Conservation (phyloP, 352 stramenopile species). For the Phytophthora kernoviae region DNA sequence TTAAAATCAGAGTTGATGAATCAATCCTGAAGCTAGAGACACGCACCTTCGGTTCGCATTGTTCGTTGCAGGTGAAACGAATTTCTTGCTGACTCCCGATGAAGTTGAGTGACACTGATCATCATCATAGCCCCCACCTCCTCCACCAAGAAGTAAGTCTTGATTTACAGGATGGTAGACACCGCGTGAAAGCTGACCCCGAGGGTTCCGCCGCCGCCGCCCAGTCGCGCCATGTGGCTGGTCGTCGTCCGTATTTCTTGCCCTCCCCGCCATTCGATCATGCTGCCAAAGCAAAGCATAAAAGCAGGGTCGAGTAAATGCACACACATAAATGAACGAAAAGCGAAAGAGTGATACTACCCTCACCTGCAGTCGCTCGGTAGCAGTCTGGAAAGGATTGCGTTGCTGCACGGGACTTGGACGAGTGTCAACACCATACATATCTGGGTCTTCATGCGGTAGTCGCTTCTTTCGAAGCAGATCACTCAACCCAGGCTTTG, state of each 20-base stretch:
- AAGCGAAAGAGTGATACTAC: not conserved
- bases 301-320: not conserved
- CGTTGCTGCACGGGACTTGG: slow-evolving; percentile 18
- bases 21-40: too few relatives aligned
- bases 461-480: slow-evolving; percentile 42
- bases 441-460: slow-evolving; percentile 27
- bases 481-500: slow-evolving; percentile 34
- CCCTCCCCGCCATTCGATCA: slow-evolving; percentile 49
- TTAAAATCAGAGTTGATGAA: too few relatives aligned
- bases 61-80: slow-evolving; percentile 64
- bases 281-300: slow-evolving; percentile 19
- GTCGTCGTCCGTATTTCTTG: slow-evolving; percentile 44
- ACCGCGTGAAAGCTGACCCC: slow-evolving; percentile 38
- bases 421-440: slow-evolving; percentile 21
- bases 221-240: slow-evolving; percentile 24
- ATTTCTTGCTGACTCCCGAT: slow-evolving; percentile 69
- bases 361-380: slow-evolving; percentile 64
- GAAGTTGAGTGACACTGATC: slow-evolving; percentile 31
- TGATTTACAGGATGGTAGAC: slow-evolving; percentile 82
- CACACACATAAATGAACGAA: too few relatives aligned
- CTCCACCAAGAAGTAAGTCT: slow-evolving; percentile 64
- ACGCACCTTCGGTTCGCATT: slow-evolving; percentile 15
- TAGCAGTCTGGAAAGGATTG: slow-evolving; percentile 77
- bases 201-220: slow-evolving; percentile 26
- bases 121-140: slow-evolving; percentile 21